Base-by-base conservation (phyloP, 345 rosid genomes). In the Brassica juncea region DNA sequence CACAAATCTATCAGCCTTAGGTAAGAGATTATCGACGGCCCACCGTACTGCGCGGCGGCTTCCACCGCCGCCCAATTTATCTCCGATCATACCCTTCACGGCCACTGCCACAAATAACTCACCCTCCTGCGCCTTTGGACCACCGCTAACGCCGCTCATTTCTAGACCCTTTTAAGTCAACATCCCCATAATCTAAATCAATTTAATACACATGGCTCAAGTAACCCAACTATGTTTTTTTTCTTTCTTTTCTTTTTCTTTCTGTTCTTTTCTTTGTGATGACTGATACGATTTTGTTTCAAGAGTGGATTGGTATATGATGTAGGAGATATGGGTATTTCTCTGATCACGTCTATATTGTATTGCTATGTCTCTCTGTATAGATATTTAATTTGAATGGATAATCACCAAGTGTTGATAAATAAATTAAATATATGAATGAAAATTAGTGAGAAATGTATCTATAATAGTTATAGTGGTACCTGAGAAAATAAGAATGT, bases 11-110 rank as follows among this genome's bases (percentile, higher is more conserved):
- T 85, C 82, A 62, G 92, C 88, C 75, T 76, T 64, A 1, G 84
- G 84, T 70, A 81, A 57, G 54, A 89, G 85, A 72, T 88, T 87
- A 82, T 92, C 87, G 6, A 79, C 84, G 1, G 93, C 97, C 98
- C 94, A 94, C 11, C 86, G 85, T 79, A 89, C 87, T 11, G 97
- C 97, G 1, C 97, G 92, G 15, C 84, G 82, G 83, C 94, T 94
- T 77, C 92, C 92, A 32, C 68, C 84, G 19, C 94, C 91, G 44
- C 89, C 85, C 10, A 72, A 62, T 25, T 63, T 80, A 60, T 83
- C 81, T 61, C 86, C 85, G 12, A 71, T 63, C n/a, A 84, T 76
- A n/a, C 89, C 90, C 62, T 88, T 92, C 32, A 94, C 91, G 42
- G 97, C 93, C 58, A 92, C 86, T n/a, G 86, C 96, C 37, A 88